These are phyloP conservation scores for Rhinocladiella similis DNA, from an alignment of 2,329 filamentous ascomycete genomes.

Conservation along the genomic window DNA sequence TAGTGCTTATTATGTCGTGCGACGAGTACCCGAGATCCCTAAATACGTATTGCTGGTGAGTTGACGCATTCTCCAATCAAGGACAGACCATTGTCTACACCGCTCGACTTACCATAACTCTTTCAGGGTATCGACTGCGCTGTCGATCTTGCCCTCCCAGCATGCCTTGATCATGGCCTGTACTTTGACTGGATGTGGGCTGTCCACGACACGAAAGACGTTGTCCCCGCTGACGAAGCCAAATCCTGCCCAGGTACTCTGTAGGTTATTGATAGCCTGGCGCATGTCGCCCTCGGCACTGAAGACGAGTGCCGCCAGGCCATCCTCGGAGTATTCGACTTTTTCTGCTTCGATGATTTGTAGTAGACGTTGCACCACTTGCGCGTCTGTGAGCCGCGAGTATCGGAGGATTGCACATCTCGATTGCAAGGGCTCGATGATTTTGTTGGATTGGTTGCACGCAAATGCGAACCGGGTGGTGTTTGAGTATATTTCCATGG, in stretches of 20 bases:
- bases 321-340: slow-evolving; percentile 88
- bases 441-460: slow-evolving; percentile 98
- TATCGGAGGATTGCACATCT: slow-evolving; percentile 95
- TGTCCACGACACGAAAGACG: slow-evolving; percentile 96
- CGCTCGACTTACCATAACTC: slow-evolving; percentile 72
- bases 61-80: slow-evolving; percentile 10
- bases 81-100: not conserved
- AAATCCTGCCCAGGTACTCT: slow-evolving; percentile 89
- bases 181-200: slow-evolving; percentile 95
- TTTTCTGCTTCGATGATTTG: slow-evolving; percentile 93
- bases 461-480: slow-evolving; percentile 97
- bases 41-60: slow-evolving; percentile 12
- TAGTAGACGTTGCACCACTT: slow-evolving; percentile 85
- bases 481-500: slow-evolving; percentile 98
- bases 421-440: slow-evolving; percentile 97
- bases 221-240: slow-evolving; percentile 97
- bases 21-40: slow-evolving; percentile 90
- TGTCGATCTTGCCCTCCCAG: slow-evolving; percentile 87
- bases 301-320: slow-evolving; percentile 93
- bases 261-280: slow-evolving; percentile 97
- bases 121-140: slow-evolving; percentile 78
- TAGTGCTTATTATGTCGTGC: slow-evolving; percentile 97
- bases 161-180: slow-evolving; percentile 98
- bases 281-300: slow-evolving; percentile 98
- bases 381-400: slow-evolving; percentile 84